These are phyloP conservation scores for Colletotrichum orbiculare DNA, from an alignment of 2,329 filamentous ascomycete species.

Conservation along the genomic window DNA sequence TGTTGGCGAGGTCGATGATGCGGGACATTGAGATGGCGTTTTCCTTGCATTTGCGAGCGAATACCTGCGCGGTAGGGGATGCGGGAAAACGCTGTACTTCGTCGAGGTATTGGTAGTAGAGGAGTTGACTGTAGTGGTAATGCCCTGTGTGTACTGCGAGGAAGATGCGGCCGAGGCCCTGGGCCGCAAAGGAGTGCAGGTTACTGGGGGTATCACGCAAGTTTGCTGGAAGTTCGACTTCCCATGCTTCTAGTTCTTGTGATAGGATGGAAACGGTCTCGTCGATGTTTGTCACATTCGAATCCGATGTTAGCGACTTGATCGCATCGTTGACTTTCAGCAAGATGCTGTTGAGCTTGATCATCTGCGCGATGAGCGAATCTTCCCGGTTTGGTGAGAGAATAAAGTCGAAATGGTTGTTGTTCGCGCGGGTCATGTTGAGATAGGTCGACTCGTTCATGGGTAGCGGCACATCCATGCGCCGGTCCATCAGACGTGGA, in stretches of 20 bases:
- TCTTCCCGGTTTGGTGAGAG: conserved; percentile 37
- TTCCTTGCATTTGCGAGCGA: conserved; percentile 52
- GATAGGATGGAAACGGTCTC: conserved; percentile 46
- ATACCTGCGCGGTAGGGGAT: conserved; percentile 37
- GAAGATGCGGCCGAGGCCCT: conserved; percentile 55
- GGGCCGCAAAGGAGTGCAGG: conserved; percentile 47
- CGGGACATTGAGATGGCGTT: conserved; percentile 52
- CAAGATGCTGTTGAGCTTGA: conserved; percentile 47
- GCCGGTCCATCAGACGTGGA: conserved; percentile 38
- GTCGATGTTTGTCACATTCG: conserved; percentile 42
- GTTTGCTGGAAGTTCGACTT: conserved; percentile 45
- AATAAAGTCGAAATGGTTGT: conserved; percentile 38
- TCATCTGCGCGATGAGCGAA: conserved; percentile 40
- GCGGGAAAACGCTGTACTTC: conserved; percentile 41
- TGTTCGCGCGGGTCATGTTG: conserved; percentile 38
- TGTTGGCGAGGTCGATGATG: conserved; percentile 52
- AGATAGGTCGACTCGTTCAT: conserved; percentile 50
- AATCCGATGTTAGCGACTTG: conserved; percentile 36
- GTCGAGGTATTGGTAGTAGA: conserved; percentile 58
- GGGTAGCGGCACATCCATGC: conserved; percentile 45
- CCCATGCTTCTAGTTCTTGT: conserved; percentile 49
- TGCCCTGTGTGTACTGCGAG: conserved; percentile 58
- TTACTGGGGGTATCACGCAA: conserved; percentile 53
- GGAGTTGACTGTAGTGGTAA: conserved; percentile 57
- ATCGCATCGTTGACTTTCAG: conserved; percentile 51